A percentile compares a stretch with the other conserved stretches of the same genome.
Evolutionary conservation across 2,329 filamentous ascomycete genomes (phyloP).

Genomic region (Apiospora rasikravindrae): DNA sequence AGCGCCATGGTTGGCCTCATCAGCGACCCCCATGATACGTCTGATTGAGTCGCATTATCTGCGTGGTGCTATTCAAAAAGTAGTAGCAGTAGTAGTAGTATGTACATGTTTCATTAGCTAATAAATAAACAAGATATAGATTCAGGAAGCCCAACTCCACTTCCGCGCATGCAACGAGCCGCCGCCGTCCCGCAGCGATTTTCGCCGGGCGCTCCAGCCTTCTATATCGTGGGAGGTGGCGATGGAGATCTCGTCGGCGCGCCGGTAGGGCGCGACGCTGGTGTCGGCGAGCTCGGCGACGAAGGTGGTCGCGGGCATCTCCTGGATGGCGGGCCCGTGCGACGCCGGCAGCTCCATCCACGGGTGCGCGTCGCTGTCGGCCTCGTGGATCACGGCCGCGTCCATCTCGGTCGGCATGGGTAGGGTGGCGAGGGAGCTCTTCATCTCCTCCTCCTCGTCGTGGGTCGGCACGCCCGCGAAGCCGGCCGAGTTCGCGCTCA

Average conservation of each 20-base stretch:
- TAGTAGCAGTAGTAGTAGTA: no score
- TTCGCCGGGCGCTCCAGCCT: neutral
- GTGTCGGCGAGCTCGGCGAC: constrained; percentile 17
- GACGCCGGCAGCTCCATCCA: constrained; percentile 7
- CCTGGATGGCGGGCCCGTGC: neutral
- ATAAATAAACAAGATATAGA: no score
- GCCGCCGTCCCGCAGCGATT: constrained; percentile 11
- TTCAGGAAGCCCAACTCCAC: neutral
- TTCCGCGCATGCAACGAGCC: neutral
- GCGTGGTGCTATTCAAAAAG: no score
- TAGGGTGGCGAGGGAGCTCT: neutral
- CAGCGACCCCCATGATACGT: no score
- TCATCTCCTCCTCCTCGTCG: neutral
- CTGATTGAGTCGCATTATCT: no score
- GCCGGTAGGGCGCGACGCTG: neutral
- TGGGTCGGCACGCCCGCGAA: neutral
- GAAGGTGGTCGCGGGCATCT: neutral
- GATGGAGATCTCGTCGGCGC: neutral
- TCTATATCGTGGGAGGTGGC: neutral
- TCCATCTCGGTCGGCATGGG: neutral
- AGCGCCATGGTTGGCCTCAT: no score
- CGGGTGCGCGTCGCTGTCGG: neutral
- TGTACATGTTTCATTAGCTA: no score
- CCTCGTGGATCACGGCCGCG: neutral
- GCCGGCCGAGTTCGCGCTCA: neutral